Evolutionary conservation across 164 flowering plant species (phyloP).

Genomic region (Annona cherimola): DNA sequence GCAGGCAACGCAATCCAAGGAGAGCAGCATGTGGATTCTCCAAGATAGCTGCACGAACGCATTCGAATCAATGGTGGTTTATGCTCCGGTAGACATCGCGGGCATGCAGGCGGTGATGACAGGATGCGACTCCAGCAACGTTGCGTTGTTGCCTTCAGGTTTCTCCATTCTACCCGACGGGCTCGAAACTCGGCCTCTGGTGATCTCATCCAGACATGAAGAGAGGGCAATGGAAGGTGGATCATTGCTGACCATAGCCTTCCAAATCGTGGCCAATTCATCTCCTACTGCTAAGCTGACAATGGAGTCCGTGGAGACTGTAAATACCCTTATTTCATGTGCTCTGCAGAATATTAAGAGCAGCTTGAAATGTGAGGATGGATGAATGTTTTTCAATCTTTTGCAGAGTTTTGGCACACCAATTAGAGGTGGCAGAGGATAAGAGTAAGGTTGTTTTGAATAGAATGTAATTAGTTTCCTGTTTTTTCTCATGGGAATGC

Average conservation of each 20-base stretch:
- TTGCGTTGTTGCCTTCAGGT: conserved; percentile 75
- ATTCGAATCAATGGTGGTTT: conserved; percentile 77
- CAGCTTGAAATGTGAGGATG: conserved; percentile 83
- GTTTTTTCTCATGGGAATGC: too few relatives aligned
- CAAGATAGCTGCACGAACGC: conserved; percentile 84
- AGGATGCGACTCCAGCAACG: conserved; percentile 80
- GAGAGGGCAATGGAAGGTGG: conserved; percentile 75
- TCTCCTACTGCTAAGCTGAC: conserved; percentile 66
- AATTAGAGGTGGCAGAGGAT: background rate
- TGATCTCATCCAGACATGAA: conserved; percentile 67
- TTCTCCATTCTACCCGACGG: conserved; percentile 92
- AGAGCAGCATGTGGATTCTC: conserved; percentile 64
- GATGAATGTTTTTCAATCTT: conserved; percentile 18
- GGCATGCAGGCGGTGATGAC: conserved; percentile 80
- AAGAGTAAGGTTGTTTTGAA: background rate
- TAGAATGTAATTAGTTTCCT: too few relatives aligned
- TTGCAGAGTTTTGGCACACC: background rate
- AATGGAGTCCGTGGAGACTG: conserved; percentile 67
- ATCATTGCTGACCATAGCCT: conserved; percentile 77
- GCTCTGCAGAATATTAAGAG: conserved; percentile 70
- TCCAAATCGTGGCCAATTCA: conserved; percentile 62
- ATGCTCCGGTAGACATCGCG: conserved; percentile 66
- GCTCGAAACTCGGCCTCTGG: conserved; percentile 66
- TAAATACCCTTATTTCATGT: conserved; percentile 65
- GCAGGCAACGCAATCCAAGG: conserved; percentile 67